Conservation (phyloP, 768 basidiomycete species). For the Boletales sp. region DNA sequence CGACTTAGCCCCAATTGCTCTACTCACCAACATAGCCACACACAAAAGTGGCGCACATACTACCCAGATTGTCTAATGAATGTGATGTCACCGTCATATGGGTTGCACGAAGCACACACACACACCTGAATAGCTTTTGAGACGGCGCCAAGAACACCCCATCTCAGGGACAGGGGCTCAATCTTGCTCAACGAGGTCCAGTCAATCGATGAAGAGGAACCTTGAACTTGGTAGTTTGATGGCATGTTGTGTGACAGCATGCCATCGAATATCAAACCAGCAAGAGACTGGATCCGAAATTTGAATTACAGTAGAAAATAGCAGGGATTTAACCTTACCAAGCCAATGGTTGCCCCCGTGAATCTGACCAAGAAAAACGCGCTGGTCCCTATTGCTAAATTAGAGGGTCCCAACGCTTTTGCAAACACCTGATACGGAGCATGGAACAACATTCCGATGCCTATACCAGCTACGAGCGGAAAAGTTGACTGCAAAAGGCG, state of each 20-base stretch:
- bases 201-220: constrained; percentile 47
- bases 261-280: constrained; percentile 70
- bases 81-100: constrained; percentile 7
- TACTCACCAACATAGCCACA: constrained; percentile 56
- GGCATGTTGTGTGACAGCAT: constrained; percentile 50
- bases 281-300: constrained; percentile 53
- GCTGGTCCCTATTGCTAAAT: constrained; percentile 76
- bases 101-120: constrained; percentile 1
- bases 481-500: constrained; percentile 46
- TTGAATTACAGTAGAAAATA: constrained; percentile 8
- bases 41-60: constrained; percentile 69
- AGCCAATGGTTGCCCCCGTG: constrained; percentile 78
- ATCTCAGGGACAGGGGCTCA: constrained; percentile 42
- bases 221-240: constrained; percentile 38
- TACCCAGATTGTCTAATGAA: constrained; percentile 63
- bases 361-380: constrained; percentile 87
- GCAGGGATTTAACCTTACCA: constrained; percentile 46
- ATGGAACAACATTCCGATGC: constrained; percentile 82
- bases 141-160: constrained; percentile 48
- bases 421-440: constrained; percentile 82
- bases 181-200: constrained; percentile 49
- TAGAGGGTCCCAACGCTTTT: constrained; percentile 56
- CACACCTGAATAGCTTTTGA: constrained; percentile 63
- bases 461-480: constrained; percentile 71
- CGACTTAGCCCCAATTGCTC: not conserved